phyloP scores from a whole-genome alignment of 345 rosid species.

The Rubroshorea leprosula region DNA sequence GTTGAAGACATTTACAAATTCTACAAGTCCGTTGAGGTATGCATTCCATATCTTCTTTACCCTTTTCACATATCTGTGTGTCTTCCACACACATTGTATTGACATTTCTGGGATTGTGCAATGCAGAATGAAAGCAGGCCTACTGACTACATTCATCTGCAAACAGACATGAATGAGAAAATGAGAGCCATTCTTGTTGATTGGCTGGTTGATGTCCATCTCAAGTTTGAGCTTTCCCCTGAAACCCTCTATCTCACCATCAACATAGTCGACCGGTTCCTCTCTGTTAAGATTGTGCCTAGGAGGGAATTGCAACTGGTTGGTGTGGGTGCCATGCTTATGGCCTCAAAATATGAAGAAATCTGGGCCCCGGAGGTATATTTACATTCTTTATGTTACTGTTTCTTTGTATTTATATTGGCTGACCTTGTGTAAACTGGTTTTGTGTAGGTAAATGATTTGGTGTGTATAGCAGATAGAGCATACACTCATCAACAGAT shows the following conservation, averaged over 20 bases:
- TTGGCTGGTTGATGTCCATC: conserved; percentile 88
- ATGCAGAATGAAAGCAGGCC: conserved; percentile 73
- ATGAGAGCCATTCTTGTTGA: conserved; percentile 87
- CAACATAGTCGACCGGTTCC: conserved; percentile 78
- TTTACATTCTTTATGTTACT: too few relatives aligned
- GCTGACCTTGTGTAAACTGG: too few relatives aligned
- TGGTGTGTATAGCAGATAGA: conserved; percentile 72
- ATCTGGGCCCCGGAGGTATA: conserved; percentile 99
- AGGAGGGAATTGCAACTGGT: conserved; percentile 76
- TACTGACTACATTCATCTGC: conserved; percentile 53
- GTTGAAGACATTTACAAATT: conserved; percentile 85
- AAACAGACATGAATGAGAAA: conserved; percentile 71
- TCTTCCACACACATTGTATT: too few relatives aligned
- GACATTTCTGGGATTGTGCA: background rate
- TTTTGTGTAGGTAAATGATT: too few relatives aligned
- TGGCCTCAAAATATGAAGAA: conserved; percentile 89
- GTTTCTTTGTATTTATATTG: too few relatives aligned
- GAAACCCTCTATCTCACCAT: conserved; percentile 89
- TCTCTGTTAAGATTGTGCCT: conserved; percentile 55
- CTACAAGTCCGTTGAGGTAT: conserved; percentile 85
- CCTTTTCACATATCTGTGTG: too few relatives aligned
- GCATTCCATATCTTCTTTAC: too few relatives aligned
- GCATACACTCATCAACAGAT: conserved; percentile 59
- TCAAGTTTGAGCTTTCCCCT: conserved; percentile 71
- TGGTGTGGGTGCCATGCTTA: conserved; percentile 78